phyloP scores from a whole-genome alignment of 352 stramenopile genomes.

The Plasmopara halstedii region DNA sequence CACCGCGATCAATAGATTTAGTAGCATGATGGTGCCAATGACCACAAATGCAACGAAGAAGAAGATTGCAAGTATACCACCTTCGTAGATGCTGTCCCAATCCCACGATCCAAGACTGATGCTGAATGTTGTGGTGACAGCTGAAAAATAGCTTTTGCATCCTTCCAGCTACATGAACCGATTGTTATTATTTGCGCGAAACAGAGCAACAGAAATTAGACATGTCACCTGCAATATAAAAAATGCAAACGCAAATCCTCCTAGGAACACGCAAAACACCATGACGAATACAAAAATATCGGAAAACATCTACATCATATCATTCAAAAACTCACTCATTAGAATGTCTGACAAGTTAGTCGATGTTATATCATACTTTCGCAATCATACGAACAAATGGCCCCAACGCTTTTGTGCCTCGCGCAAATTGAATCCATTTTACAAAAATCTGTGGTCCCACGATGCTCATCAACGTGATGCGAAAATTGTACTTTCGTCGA shows the following conservation, averaged over 20 bases:
- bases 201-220: neutral
- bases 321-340: neutral
- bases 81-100: slow-evolving; percentile 65
- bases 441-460: slow-evolving; percentile 73
- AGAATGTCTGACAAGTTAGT: neutral
- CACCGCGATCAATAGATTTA: slow-evolving; percentile 75
- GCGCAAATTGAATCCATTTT: slow-evolving; percentile 75
- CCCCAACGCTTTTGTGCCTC: slow-evolving; percentile 51
- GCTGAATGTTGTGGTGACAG: slow-evolving; percentile 53
- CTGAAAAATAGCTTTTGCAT: slow-evolving; percentile 51
- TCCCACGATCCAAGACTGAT: slow-evolving; percentile 73
- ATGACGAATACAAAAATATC: slow-evolving; percentile 70
- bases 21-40: slow-evolving; percentile 77
- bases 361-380: slow-evolving; percentile 30
- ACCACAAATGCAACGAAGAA: slow-evolving; percentile 69
- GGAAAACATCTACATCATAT: slow-evolving; percentile 57
- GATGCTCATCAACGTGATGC: slow-evolving; percentile 71
- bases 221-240: slow-evolving; percentile 68
- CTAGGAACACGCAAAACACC: slow-evolving; percentile 66
- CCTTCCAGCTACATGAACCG: slow-evolving; percentile 42
- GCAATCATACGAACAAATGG: slow-evolving; percentile 84
- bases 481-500: slow-evolving; percentile 61
- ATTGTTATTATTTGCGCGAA: neutral
- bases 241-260: slow-evolving; percentile 70
- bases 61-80: slow-evolving; percentile 53